Base-by-base conservation (phyloP, 306 rosid genomes). In the Pachyrhizus erosus region DNA sequence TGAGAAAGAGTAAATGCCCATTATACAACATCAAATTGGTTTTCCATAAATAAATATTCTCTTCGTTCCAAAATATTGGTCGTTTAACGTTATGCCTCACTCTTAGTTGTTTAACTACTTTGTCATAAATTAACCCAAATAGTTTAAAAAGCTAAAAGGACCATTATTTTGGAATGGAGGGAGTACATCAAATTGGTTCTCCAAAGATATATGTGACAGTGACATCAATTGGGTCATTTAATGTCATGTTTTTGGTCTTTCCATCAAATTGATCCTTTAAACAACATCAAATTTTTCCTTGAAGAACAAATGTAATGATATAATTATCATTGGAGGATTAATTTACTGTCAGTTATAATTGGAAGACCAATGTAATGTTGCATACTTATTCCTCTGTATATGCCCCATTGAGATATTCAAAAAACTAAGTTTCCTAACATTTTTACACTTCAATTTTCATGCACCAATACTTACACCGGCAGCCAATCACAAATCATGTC, bases 211-310 rank as follows among this genome's bases (percentile, higher is more conserved):
- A 42, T 26, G 13, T 27, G n/a, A 0, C 24, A 52, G 13, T 27
- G n/a, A 0, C 24, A 52, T 34, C 39, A 37, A 37, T 7, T 37
- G 7, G 40, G 40, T 37, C 40, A 7, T 34, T 34, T 34, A 4
- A 73, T 49, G 29, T 34, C 57, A 73, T 39, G 33, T 6, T 73
- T 37, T 49, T 37, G 2, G n/a, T n/a, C n/a, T n/a, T n/a, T n/a
- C 37, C 75, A 49, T 37, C 43, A 48, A 69, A 42, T 46, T 1
- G 8, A 31, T 43, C 69, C 70, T 34, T 23, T 31, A 78, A 61
- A 37, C 26, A 45, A 43, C 46, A 77, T 64, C 65, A 31, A 69
- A 70, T 80, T 80, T n/a, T n/a, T n/a, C n/a, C 49, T 60, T 29
- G 12, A 62, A 74, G 70, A 29, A 61, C 27, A 6, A 64, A 48